Conservation (phyloP, 1,139 yeast species). For the Geotrichum restrictum region DNA sequence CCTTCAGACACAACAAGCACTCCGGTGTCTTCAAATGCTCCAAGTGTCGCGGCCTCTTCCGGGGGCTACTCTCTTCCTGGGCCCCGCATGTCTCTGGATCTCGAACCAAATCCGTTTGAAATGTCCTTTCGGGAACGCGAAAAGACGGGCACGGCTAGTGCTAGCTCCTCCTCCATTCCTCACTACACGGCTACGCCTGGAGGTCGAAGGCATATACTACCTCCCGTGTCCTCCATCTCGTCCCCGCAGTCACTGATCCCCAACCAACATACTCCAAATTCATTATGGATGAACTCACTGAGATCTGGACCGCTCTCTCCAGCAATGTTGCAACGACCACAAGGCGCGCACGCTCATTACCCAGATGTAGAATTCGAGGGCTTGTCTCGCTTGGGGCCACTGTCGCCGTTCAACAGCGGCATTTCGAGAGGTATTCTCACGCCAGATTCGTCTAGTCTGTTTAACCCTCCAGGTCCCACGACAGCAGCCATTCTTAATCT, state of each 20-base stretch:
- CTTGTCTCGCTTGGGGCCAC: conserved; percentile 30
- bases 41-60: background rate
- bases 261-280: conserved; percentile 23
- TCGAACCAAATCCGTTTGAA: conserved; percentile 95
- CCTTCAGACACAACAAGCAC: too few species aligned
- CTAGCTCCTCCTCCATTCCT: conserved; percentile 2
- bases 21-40: too few species aligned
- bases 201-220: conserved; percentile 34
- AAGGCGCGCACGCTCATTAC: conserved; percentile 14
- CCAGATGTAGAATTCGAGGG: background rate
- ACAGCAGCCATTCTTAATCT: conserved; percentile 40
- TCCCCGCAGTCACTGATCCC: conserved; percentile 36
- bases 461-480: conserved; percentile 41
- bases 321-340: conserved; percentile 37
- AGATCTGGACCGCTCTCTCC: conserved; percentile 37
- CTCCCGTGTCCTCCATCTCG: conserved; percentile 38
- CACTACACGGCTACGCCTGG: conserved; percentile 32
- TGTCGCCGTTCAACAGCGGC: conserved; percentile 29
- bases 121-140: conserved; percentile 74
- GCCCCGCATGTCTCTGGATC: conserved; percentile 47
- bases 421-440: conserved; percentile 22
- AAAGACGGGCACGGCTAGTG: conserved; percentile 13
- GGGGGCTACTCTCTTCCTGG: background rate
- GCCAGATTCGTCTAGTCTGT: conserved; percentile 37
- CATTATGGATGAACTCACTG: conserved; percentile 32